Evolutionary conservation across 768 basidiomycete genomes (phyloP), one percentile per base, ranked within the genome.

Genomic region (Tylopilus rubrobrunneus): DNA sequence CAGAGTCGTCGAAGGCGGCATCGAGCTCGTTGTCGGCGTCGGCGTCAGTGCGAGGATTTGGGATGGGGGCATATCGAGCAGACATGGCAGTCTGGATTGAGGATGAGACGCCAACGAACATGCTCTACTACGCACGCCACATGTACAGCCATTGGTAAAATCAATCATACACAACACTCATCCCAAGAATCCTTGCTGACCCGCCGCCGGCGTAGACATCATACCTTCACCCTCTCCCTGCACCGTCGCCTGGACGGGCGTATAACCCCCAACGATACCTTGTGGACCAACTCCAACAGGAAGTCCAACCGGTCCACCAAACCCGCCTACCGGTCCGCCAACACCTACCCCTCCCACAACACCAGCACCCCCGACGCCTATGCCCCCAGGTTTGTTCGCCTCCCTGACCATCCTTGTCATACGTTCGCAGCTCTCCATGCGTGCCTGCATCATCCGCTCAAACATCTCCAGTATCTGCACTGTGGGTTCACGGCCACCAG

Each of bases 1-100:
- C 89, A 5, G 83, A 80, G 60, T 89, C 87, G 67, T 86, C 85
- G 60, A 94, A 94, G 2, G 92, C 91, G 23, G 90, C 90, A 65
- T 93, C 87, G 81, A 94, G 84, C 74, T 92, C 86, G 54, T 77
- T 67, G 45, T 76, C 72, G 9, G 74, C 67, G 51, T 77, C 72
- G 44, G 70, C 73, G 65, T 80, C 79, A 17, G 76, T 71, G 61
- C 74, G 74, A 21, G 80, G 76, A 59, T 80, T 84, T 11, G 85
- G 83, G 43, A 89, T 71, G 55, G 87, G 82, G 2, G 83, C 82
- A 77, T 90, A 90, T 60, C 82, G 80, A 59, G 75, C 78, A 61
- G 84, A 70, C 78, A 78, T 78, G 58, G 51, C 27, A 41, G 45
- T 56, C 28, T 43, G 37, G 25, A 21, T 11, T 15, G 39, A 47